Conservation (phyloP, 805 yeast species). For the Candida glaebosa region DNA sequence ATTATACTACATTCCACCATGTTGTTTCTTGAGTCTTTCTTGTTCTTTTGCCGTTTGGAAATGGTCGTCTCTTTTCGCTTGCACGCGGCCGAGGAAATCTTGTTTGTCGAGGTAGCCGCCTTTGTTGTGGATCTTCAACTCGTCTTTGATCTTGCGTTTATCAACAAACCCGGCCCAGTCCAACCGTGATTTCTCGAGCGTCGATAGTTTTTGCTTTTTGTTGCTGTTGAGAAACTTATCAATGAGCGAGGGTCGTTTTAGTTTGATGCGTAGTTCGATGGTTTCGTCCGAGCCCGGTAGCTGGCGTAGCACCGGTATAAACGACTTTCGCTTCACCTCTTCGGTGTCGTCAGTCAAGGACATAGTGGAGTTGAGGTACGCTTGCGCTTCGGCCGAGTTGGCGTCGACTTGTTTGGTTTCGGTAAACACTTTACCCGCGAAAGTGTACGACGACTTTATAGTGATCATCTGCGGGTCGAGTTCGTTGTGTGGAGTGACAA, state of each 20-base stretch:
- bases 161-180: conserved; percentile 97
- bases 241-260: conserved; percentile 71
- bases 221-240: conserved; percentile 69
- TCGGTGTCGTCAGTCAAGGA: conserved; percentile 20
- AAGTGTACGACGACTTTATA: conserved; percentile 75
- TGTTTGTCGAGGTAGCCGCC: conserved; percentile 91
- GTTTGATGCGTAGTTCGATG: conserved; percentile 47
- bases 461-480: conserved; percentile 51
- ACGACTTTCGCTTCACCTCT: conserved; percentile 18
- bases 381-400: conserved; percentile 83
- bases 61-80: conserved; percentile 50
- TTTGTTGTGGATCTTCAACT: conserved; percentile 73
- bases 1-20: too few relatives aligned
- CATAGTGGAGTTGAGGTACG: conserved; percentile 59
- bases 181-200: conserved; percentile 85
- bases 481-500: neutral
- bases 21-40: conserved; percentile 24
- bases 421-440: conserved; percentile 80
- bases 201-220: conserved; percentile 72
- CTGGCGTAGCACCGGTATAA: conserved; percentile 32
- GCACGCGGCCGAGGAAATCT: conserved; percentile 80
- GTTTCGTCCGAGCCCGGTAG: conserved; percentile 26
- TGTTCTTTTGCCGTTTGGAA: conserved; percentile 41
- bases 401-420: conserved; percentile 77
- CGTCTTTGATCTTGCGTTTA: conserved; percentile 78